A percentile compares a stretch with the other conserved stretches of the same genome.
Conservation (phyloP, 164 flowering plant genomes). For the Stephania yunnanensis region DNA sequence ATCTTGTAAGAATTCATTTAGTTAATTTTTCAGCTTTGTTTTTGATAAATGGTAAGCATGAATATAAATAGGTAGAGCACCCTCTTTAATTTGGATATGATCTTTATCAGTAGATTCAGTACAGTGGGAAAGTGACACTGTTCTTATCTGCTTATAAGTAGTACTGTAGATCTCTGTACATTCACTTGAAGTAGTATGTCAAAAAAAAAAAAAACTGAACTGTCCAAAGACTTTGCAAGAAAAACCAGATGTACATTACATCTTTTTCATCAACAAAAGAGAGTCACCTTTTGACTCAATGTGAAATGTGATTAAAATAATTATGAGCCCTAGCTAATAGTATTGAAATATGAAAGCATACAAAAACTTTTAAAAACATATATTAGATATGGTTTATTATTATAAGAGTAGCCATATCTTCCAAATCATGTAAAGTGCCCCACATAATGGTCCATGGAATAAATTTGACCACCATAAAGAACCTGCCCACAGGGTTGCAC, state of each 20-base stretch:
- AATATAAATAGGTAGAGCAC: neutral
- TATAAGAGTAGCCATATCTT: neutral
- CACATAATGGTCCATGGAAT: neutral
- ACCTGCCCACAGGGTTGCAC: constrained; percentile 3
- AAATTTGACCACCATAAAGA: constrained; percentile 5
- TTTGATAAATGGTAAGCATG: neutral
- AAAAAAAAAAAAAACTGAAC: neutral
- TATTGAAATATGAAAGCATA: neutral
- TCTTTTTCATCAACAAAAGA: neutral
- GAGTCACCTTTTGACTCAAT: neutral
- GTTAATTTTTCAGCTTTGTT: neutral
- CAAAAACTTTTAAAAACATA: neutral
- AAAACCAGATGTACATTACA: neutral
- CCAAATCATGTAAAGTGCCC: constrained; percentile 1
- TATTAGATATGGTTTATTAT: neutral
- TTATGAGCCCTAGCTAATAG: no score
- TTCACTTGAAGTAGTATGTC: neutral
- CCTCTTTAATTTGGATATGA: neutral
- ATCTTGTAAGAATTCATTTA: neutral
- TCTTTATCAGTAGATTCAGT: neutral
- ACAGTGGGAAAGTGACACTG: neutral
- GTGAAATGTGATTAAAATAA: neutral
- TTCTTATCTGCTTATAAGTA: neutral
- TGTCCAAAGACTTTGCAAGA: neutral
- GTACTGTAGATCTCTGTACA: neutral